A percentile compares a stretch with the other conserved stretches of the same genome.
phyloP scores from a whole-genome alignment of 1,284 basidiomycete genomes.

The Cutaneotrichosporon dermatis region DNA sequence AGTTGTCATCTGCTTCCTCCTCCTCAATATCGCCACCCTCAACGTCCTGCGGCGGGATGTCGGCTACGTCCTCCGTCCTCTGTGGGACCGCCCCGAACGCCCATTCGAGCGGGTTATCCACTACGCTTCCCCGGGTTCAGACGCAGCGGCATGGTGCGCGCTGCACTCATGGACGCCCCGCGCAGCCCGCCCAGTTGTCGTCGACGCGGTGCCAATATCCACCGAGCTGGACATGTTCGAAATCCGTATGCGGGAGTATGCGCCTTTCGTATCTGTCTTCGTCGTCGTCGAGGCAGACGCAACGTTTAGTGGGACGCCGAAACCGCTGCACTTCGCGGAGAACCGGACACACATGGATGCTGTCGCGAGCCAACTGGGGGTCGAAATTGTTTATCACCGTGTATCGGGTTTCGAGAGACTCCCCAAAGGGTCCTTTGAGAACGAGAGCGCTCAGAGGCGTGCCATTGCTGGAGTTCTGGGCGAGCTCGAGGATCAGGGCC shows the following conservation, averaged over 20 bases:
- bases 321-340: conserved; percentile 55
- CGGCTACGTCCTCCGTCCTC: conserved; percentile 28
- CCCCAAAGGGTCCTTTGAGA: conserved; percentile 44
- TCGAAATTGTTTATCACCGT: background rate
- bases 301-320: conserved; percentile 61
- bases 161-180: conserved; percentile 23
- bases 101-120: conserved; percentile 23
- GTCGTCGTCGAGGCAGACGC: conserved; percentile 63
- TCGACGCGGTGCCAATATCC: conserved; percentile 60
- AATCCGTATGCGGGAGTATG: conserved; percentile 63
- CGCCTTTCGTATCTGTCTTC: conserved; percentile 59
- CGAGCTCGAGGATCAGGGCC: conserved; percentile 6
- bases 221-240: conserved; percentile 67
- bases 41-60: conserved; percentile 18
- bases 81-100: conserved; percentile 27
- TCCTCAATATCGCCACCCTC: too few relatives aligned
- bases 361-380: conserved; percentile 9
- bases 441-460: conserved; percentile 34
- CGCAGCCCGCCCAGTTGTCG: conserved; percentile 9
- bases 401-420: too few relatives aligned
- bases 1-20: too few relatives aligned
- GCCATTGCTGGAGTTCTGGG: background rate
- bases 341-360: conserved; percentile 19
- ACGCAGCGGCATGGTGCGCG: conserved; percentile 17
- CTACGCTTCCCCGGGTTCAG: conserved; percentile 5